Evolutionary conservation across 2,329 filamentous ascomycete species (phyloP), one percentile per base, ranked within the genome.

Genomic region (Alternaria alternata): DNA sequence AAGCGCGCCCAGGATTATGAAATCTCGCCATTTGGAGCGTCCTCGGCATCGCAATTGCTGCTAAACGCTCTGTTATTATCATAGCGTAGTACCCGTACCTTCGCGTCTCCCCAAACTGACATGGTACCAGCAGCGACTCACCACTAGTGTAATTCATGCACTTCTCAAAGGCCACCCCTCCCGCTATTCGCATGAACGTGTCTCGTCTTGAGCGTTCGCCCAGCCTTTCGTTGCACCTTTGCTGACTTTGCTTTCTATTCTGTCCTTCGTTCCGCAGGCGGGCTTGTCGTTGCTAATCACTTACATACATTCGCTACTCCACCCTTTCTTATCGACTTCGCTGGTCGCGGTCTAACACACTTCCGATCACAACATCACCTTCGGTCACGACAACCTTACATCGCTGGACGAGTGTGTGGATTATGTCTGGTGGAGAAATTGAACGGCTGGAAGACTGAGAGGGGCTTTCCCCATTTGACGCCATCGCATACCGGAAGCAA

Each of bases 191-290:
- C 74, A 71, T 73, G 67, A 70, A 70, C 73, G 65, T 74, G 72
- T 73, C 69, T 75, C 70, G 70, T 68, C 65, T 68, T 68, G 71
- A 72, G 69, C 71, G 64, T 72, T 75, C 67, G 75, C 74, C 73
- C 67, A 74, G 74, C 66, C 66, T 75, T 69, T 66, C 67, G 64
- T 64, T 76, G 68, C 67, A 57, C 64, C 64, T 68, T 67, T 72
- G 67, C 74, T 70, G 67, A 73, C 73, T 30, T 66, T 75, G 58
- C 72, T 61, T 70, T 53, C 66, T 42, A 57, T 72, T 72, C 65
- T 75, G 68, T 71, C 71, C 62, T 72, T 77, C 68, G 69, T 74
- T 75, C 71, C 66, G 75, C 75, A 76, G 74, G 74, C 73, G 68
- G 75, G 65, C 75, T 57, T 77, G 72, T 68, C 68, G 56, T 74